phyloP scores from a whole-genome alignment of 2,329 filamentous ascomycete species.

The Elsinoe arachidis region DNA sequence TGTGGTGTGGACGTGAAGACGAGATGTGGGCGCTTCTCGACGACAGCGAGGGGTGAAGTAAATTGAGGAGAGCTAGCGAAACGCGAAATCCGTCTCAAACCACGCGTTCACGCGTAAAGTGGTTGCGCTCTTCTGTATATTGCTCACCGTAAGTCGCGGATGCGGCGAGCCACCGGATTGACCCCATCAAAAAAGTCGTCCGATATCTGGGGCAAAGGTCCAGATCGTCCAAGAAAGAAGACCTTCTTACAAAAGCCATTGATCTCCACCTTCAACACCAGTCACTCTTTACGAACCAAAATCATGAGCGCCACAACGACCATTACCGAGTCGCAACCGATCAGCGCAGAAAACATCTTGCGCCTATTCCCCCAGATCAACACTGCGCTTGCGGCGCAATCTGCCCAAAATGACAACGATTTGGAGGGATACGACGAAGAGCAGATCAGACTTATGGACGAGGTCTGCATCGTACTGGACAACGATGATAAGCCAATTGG shows the following conservation, averaged over 20 bases:
- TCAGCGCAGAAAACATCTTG: conserved; percentile 79
- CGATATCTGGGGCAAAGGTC: conserved; percentile 7
- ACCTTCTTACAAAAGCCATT: background rate
- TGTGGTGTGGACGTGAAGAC: background rate
- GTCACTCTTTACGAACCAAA: conserved; percentile 1
- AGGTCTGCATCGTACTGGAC: conserved; percentile 95
- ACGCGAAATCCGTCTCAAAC: background rate
- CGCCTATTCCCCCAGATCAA: conserved; percentile 79
- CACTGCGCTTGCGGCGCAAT: conserved; percentile 47
- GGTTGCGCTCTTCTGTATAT: background rate
- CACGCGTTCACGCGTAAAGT: conserved; percentile 13
- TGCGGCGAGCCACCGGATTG: background rate
- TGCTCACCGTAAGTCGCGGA: background rate
- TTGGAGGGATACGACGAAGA: conserved; percentile 91
- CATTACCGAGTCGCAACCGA: conserved; percentile 31
- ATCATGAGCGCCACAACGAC: conserved; percentile 27
- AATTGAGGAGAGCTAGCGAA: background rate
- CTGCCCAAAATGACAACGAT: conserved; percentile 57
- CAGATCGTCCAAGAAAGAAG: background rate
- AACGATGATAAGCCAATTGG: conserved; percentile 88
- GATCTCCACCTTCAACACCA: background rate
- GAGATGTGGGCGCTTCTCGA: background rate
- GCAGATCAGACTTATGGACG: conserved; percentile 97
- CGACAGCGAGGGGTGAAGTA: conserved; percentile 4
- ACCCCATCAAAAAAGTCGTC: conserved; percentile 7